Conservation (phyloP, 106 monocot genomes). For the Allium sativum region DNA sequence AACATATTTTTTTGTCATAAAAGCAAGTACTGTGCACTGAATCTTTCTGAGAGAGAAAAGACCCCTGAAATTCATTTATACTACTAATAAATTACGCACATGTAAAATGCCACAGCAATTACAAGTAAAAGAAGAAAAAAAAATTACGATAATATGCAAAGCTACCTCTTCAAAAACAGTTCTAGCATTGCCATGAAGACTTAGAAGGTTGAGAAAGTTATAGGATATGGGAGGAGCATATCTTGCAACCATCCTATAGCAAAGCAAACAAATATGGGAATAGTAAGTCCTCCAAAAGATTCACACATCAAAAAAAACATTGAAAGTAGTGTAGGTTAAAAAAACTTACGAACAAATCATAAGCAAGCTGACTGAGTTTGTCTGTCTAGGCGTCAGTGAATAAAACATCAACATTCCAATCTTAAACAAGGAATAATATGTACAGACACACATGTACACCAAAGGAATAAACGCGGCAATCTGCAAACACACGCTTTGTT, state of each 20-base stretch:
- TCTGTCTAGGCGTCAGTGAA: constrained; percentile 74
- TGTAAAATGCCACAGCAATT: too few species aligned
- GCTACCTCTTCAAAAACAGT: constrained; percentile 74
- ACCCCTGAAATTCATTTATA: too few species aligned
- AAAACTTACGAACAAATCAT: constrained; percentile 92
- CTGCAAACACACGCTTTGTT: constrained; percentile 17
- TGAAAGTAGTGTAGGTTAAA: constrained; percentile 1
- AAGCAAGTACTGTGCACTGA: too few species aligned
- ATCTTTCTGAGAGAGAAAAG: too few species aligned
- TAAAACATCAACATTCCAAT: constrained; percentile 94
- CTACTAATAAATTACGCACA: too few species aligned
- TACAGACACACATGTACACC: constrained; percentile 88
- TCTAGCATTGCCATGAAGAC: constrained; percentile 58
- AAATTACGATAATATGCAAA: background rate
- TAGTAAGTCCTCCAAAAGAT: too few species aligned
- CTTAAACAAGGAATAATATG: constrained; percentile 87
- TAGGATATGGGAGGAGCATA: constrained; percentile 94
- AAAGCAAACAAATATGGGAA: too few species aligned
- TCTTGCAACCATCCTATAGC: constrained; percentile 74
- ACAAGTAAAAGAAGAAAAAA: too few species aligned
- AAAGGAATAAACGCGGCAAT: constrained; percentile 79
- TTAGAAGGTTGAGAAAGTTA: constrained; percentile 79
- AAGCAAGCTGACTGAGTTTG: constrained; percentile 83
- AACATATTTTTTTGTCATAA: too few species aligned
- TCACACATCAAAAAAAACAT: too few species aligned